These are phyloP conservation scores for Candolleomyces aberdarensis DNA, from an alignment of 768 basidiomycete species.

Conservation along the genomic window DNA sequence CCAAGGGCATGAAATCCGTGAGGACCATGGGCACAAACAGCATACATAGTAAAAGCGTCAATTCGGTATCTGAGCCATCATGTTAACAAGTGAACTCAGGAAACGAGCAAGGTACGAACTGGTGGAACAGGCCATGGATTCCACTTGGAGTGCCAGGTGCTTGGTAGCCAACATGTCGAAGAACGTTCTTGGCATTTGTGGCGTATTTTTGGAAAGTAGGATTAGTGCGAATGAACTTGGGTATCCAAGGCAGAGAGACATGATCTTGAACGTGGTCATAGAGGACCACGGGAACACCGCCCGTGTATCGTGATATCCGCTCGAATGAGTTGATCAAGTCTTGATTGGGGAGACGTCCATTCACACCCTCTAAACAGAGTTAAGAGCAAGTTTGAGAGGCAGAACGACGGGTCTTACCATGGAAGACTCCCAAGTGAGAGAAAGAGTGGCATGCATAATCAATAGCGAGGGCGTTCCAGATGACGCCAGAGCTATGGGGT, in stretches of 20 bases:
- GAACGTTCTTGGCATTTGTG: constrained; percentile 62
- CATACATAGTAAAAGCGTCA: constrained; percentile 90
- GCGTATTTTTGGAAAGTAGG: constrained; percentile 48
- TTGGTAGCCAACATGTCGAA: constrained; percentile 70
- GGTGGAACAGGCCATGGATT: constrained; percentile 86
- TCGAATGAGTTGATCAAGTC: constrained; percentile 86
- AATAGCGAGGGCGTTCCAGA: constrained; percentile 93
- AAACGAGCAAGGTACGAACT: constrained; percentile 41
- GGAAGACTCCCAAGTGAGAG: constrained; percentile 92
- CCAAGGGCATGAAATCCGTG: constrained; percentile 96
- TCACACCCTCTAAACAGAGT: constrained; percentile 72
- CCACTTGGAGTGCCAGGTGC: constrained; percentile 81
- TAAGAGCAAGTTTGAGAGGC: not conserved
- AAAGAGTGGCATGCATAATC: constrained; percentile 98
- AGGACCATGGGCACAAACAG: constrained; percentile 82
- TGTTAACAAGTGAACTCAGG: not conserved
- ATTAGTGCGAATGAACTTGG: constrained; percentile 38
- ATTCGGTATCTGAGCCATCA: constrained; percentile 71
- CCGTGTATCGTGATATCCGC: constrained; percentile 67
- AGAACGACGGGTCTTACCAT: constrained; percentile 51
- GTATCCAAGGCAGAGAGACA: constrained; percentile 40
- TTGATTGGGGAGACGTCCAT: constrained; percentile 94
- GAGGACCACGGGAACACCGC: constrained; percentile 72
- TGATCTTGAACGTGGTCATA: constrained; percentile 74
- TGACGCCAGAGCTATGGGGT: constrained; percentile 71